A percentile compares a stretch with the other conserved stretches of the same genome.
phyloP scores from a whole-genome alignment of 2,329 filamentous ascomycete species.

The Rhynchosporium secalis region DNA sequence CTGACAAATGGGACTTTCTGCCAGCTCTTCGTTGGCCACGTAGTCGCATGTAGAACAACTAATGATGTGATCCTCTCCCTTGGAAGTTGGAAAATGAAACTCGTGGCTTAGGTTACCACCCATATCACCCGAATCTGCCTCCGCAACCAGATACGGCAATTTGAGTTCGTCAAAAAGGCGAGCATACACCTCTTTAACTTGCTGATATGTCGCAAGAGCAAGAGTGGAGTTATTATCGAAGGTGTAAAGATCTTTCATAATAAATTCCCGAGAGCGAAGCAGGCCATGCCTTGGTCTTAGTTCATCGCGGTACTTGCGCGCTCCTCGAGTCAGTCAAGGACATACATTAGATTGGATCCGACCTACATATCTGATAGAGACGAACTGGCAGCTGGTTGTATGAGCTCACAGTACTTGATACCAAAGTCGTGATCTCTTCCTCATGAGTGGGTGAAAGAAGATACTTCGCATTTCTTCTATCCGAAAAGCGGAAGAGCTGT shows the following conservation, averaged over 20 bases:
- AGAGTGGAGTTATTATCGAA: conserved; percentile 71
- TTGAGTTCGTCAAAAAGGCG: conserved; percentile 80
- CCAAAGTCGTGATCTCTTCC: conserved; percentile 87
- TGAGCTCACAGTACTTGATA: conserved; percentile 71
- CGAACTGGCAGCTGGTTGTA: conserved; percentile 85
- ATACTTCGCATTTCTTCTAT: conserved; percentile 73
- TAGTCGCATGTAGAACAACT: conserved; percentile 73
- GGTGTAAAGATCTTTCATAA: conserved; percentile 98
- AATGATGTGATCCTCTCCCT: conserved; percentile 84
- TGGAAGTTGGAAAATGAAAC: conserved; percentile 78
- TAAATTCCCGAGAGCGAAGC: conserved; percentile 83
- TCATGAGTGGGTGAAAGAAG: conserved; percentile 92
- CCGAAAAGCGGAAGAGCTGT: conserved; percentile 76
- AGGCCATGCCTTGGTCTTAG: conserved; percentile 84
- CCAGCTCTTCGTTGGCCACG: conserved; percentile 86
- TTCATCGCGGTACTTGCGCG: conserved; percentile 94
- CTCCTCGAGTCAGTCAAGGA: conserved; percentile 43
- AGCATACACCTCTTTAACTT: conserved; percentile 72
- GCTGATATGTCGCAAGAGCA: conserved; percentile 78
- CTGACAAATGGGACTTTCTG: conserved; percentile 40
- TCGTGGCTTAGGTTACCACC: conserved; percentile 92
- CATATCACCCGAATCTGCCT: conserved; percentile 95
- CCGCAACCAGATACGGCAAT: conserved; percentile 79
- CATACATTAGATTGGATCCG: neutral
- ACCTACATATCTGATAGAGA: conserved; percentile 83